Percentiles rank a stretch among this genome's conserved stretches.
phyloP scores from a whole-genome alignment of 1,284 basidiomycete genomes.

The Rugosomyces carneus region DNA sequence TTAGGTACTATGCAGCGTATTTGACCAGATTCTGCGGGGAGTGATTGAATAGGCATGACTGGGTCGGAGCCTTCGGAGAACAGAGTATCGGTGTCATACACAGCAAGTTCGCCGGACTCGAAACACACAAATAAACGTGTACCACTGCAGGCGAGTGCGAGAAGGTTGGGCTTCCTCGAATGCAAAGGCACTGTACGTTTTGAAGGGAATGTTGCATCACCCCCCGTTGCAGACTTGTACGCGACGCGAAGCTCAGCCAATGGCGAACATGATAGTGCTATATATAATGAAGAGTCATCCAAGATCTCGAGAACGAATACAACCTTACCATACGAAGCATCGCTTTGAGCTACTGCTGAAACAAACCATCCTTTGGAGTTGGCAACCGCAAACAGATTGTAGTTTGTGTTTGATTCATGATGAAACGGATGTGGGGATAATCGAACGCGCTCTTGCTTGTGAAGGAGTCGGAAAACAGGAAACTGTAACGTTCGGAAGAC shows the following conservation, averaged over 20 bases:
- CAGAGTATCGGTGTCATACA: constrained; percentile 50
- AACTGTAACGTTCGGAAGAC: constrained; percentile 26
- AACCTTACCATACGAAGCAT: constrained; percentile 33
- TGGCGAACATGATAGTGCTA: constrained; percentile 54
- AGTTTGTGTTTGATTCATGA: constrained; percentile 31
- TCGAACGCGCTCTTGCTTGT: constrained; percentile 55
- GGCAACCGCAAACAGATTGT: constrained; percentile 47
- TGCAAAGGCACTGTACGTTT: constrained; percentile 41
- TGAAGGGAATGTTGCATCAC: constrained; percentile 37
- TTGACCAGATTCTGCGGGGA: constrained; percentile 37
- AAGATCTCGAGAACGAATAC: neutral
- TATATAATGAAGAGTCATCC: neutral
- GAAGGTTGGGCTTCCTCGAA: constrained; percentile 39
- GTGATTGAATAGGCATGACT: constrained; percentile 41
- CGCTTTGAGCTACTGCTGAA: constrained; percentile 38
- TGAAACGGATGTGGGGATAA: constrained; percentile 47
- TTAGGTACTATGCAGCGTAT: constrained; percentile 57
- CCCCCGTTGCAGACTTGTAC: constrained; percentile 36
- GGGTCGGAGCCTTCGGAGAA: constrained; percentile 38
- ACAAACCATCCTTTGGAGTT: constrained; percentile 63
- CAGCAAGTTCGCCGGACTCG: constrained; percentile 48
- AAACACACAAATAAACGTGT: constrained; percentile 55
- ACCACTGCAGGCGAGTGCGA: constrained; percentile 54
- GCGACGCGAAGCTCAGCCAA: constrained; percentile 49
- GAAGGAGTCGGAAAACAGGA: constrained; percentile 38